Base-by-base conservation (phyloP, 139 green algal genomes). In the Coccomyxa sp. region DNA sequence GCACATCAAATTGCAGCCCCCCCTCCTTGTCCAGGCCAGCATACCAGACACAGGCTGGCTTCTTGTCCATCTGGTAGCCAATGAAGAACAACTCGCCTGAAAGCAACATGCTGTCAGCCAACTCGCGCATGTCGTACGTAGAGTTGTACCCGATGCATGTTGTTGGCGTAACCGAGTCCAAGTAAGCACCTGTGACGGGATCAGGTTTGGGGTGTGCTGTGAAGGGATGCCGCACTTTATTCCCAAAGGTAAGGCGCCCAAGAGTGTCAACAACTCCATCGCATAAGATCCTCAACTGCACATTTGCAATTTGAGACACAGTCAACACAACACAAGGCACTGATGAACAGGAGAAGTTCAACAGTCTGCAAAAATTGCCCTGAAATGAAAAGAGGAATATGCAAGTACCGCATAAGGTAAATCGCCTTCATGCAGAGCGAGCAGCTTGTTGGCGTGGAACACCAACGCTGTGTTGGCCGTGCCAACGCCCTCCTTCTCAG, bases 151-250 rank as follows among this genome's bases (percentile, higher is more conserved):
- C 14, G 27, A 51, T 51, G 38, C 38, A 7, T 51, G 3, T 3
- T 51, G 7, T 51, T 51, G 38, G 38, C 38, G 7, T 51, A 7
- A 51, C 3, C 7, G 27, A 78, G 21, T 38, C 71, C 38, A 51
- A 51, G 38, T 57, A 1, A 27, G 80, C 77, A 88, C 90, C 89
- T 58, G 87, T 94, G 0, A 78, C 76, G 0, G 90, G 84, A 83
- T 95, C 92, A 23, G 93, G 45, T 88, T 98, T 98, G 76, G 95
- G 94, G 81, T 98, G 95, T 0, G 94, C 94, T 0, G 94, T 98
- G 88, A 96, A 95, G 28, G 85, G 27, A 45, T 88, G 86, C 32
- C 85, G 76, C n/a, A 76, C 16, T 30, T 82, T 79, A 58, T 78
- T 79, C 38, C 38, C 67, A 78, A 88, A 81, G n/a, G 15, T 80